Percentiles rank a stretch among this genome's conserved stretches.
Conservation (phyloP, 1,139 yeast genomes). For the Yarrowia galli region DNA sequence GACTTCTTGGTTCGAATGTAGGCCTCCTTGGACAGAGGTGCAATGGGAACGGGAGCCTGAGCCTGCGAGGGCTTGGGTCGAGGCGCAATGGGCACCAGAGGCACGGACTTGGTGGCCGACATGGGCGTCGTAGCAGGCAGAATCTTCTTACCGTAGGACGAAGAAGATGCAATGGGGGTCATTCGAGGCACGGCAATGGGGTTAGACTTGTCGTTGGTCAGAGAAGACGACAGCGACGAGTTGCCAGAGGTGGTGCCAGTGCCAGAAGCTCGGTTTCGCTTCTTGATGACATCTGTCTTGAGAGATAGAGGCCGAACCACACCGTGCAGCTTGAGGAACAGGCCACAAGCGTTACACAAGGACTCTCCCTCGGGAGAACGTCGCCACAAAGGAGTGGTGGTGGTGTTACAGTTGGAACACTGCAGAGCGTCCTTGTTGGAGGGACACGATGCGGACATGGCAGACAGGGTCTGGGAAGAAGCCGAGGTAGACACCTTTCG, state of each 20-base stretch:
- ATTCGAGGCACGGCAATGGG: constrained; percentile 37
- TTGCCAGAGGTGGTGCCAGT: constrained; percentile 19
- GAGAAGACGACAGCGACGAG: constrained; percentile 35
- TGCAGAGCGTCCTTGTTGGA: constrained; percentile 43
- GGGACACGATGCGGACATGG: constrained; percentile 42
- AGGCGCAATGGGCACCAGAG: constrained; percentile 28
- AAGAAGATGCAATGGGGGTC: constrained; percentile 23
- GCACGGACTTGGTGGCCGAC: constrained; percentile 34
- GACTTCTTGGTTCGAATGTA: constrained; percentile 35
- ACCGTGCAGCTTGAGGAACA: constrained; percentile 89
- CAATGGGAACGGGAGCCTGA: constrained; percentile 33
- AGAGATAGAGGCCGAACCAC: constrained; percentile 89
- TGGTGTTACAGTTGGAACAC: constrained; percentile 91
- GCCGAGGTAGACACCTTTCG: constrained; percentile 36
- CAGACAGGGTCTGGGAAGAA: constrained; percentile 26
- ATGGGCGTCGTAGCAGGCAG: constrained; percentile 26
- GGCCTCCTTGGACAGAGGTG: constrained; percentile 36
- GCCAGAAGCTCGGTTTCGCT: constrained; percentile 57
- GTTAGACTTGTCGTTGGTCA: constrained; percentile 26
- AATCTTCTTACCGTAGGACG: constrained; percentile 34
- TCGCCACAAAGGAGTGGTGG: constrained; percentile 95
- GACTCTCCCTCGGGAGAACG: constrained; percentile 93
- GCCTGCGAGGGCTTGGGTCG: constrained; percentile 32
- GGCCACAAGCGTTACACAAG: constrained; percentile 93
- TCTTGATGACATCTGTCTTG: constrained; percentile 91